Evolutionary conservation across 108 stramenopile species (phyloP), one percentile per base, ranked within the genome.

Genomic region (Discostella pseudostelligera): DNA sequence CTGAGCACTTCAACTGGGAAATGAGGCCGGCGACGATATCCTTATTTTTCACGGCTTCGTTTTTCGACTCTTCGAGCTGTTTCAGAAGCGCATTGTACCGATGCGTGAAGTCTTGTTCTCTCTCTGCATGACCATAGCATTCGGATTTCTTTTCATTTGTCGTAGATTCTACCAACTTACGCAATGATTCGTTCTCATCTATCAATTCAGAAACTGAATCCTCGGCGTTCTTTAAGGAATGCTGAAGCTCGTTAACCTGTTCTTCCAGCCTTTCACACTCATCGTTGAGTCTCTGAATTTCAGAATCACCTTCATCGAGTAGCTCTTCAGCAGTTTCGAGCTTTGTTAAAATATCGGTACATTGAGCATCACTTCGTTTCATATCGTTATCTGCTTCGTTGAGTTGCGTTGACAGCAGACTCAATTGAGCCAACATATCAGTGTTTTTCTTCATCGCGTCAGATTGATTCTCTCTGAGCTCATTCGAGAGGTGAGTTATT

Each of bases 261-360:
- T 28, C 39, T 17, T 64, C 56, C 17, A 65, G 20, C 6, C 17
- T 35, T 49, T 72, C 56, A 32, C 63, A 29, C 19, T 63, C 62
- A 11, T 20, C n/a, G 8, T 50, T 54, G 28, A 72, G 61, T 8
- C 51, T 39, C 17, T 60, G 39, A 28, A 72, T 63, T 49, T 72
- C 63, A 39, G 51, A 56, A 43, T 72, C 63, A 14, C 72, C 44
- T 53, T 72, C 62, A 53, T 72, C 72, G 2, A 72, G 63, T 26
- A 72, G 42, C 2, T 11, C 36, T 25, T 72, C 72, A 2, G 72
- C 63, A 1, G 72, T 51, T 51, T 72, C 72, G 45, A 72, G 49
- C 46, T 72, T 72, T 16, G 62, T 24, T 25, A 43, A 65, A 0
- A 72, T 43, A 21, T 72, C 63, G 4, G 63, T 32, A 14, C 35